Base-by-base conservation (phyloP, 75 land plant genomes). In the Gnetum montanum region DNA sequence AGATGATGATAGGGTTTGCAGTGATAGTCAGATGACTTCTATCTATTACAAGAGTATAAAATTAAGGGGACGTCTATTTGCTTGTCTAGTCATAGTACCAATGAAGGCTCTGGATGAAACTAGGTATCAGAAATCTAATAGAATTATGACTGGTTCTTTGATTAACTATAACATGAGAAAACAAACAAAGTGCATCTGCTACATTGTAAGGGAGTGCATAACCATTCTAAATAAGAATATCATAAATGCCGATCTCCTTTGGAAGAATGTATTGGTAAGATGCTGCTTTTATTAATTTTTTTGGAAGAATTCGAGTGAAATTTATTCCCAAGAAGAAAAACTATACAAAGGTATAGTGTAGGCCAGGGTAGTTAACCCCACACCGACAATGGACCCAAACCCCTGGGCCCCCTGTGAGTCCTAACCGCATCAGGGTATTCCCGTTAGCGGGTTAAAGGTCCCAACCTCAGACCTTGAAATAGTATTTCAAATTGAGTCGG, bases 211-310 rank as follows among this genome's bases (percentile, higher is more conserved):
- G 28, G 68, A 69, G 34, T 81, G 79, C 60, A 34, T 82, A 38
- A 64, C 62, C 46, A 65, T 48, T 52, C 69, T 82, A 34, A 59
- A 73, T 34, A 59, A 50, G 54, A 65, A 66, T 23, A 46, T 73
- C 36, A 7, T 31, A 26, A 70, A 65, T 25, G 78, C 75, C 29
- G 15, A 35, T 12, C 74, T 89, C 49, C 56, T 55, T 18, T 89
- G 89, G 95, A 57, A 66, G 23, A 68, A 85, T 22, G 54, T 73
- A 20, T 58, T 30, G 80, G 95, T 89, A 28, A 41, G 83, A 69
- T 58, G 59, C 25, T 60, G 15, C 23, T 12, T 15, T 28, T n/a
- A 34, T 43, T 16, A 8, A 26, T 27, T 24, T 33, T 40, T 33
- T 18, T 16, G 8, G 43, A 15, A 41, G 43, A 15, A 4, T 41